phyloP scores from a whole-genome alignment of 2,329 filamentous ascomycete species.

The Penicillium polonicum region DNA sequence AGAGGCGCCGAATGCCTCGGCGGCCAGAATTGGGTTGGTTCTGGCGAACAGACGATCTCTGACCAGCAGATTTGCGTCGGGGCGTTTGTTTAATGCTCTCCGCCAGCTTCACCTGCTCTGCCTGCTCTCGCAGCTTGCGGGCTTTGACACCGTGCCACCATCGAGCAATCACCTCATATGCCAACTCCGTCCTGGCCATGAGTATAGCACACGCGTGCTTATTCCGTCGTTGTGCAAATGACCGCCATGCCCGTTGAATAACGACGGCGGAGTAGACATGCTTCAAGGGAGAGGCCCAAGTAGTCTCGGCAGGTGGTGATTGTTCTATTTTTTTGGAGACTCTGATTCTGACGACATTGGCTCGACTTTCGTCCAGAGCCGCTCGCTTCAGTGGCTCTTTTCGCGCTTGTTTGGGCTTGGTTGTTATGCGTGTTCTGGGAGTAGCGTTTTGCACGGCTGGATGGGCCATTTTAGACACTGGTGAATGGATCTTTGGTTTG shows the following conservation, averaged over 20 bases:
- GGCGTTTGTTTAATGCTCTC: background rate
- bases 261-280: constrained; percentile 51
- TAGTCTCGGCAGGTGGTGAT: constrained; percentile 51
- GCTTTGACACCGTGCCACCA: constrained; percentile 34
- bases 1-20: constrained; percentile 6
- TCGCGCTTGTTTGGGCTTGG: background rate
- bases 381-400: constrained; percentile 1
- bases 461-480: constrained; percentile 1
- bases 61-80: background rate
- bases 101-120: background rate
- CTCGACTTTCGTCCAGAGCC: constrained; percentile 16
- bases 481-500: background rate
- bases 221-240: constrained; percentile 19
- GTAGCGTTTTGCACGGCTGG: background rate
- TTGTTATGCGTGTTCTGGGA: no score
- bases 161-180: constrained; percentile 32
- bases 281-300: constrained; percentile 55
- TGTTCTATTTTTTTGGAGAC: constrained; percentile 6
- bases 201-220: constrained; percentile 30
- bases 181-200: constrained; percentile 44
- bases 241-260: constrained; percentile 55
- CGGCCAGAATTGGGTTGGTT: background rate
- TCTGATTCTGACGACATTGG: constrained; percentile 7
- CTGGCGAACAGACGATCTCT: background rate
- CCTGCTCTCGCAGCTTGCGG: constrained; percentile 13